A percentile compares a stretch with the other conserved stretches of the same genome.
phyloP scores from a whole-genome alignment of 2,329 filamentous ascomycete genomes.

The Plenodomus lindquistii region DNA sequence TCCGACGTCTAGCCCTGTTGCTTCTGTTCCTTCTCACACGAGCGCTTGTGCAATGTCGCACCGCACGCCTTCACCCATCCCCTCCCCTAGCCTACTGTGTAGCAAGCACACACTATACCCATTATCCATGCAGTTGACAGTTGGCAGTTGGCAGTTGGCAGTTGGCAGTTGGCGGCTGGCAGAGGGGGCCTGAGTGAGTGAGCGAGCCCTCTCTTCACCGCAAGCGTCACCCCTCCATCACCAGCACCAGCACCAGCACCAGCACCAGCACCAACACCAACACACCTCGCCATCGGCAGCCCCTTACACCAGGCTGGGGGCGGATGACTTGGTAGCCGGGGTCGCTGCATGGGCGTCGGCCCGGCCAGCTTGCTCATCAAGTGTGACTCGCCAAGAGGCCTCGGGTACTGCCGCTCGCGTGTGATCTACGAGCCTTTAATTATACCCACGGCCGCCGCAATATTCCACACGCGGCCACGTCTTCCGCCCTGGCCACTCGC shows the following conservation, averaged over 20 bases:
- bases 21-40: not conserved
- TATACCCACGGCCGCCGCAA: conserved; percentile 9
- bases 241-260: not conserved
- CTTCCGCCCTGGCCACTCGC: conserved; percentile 1
- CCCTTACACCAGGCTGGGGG: conserved; percentile 6
- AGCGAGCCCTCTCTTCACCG: not conserved
- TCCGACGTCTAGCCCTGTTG: no score
- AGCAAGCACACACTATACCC: no score
- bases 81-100: not conserved
- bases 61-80: not conserved
- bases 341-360: conserved; percentile 16
- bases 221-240: not conserved
- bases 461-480: not conserved
- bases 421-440: conserved; percentile 28
- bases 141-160: no score
- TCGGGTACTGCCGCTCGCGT: conserved; percentile 27
- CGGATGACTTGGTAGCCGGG: conserved; percentile 11
- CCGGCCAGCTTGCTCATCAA: conserved; percentile 25
- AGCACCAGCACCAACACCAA: no score
- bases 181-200: no score
- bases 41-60: conserved; percentile 1
- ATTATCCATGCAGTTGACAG: no score
- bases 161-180: no score
- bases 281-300: not conserved
- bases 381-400: conserved; percentile 20